phyloP scores from a whole-genome alignment of 257 asterid species.

The Rehmannia glutinosa region DNA sequence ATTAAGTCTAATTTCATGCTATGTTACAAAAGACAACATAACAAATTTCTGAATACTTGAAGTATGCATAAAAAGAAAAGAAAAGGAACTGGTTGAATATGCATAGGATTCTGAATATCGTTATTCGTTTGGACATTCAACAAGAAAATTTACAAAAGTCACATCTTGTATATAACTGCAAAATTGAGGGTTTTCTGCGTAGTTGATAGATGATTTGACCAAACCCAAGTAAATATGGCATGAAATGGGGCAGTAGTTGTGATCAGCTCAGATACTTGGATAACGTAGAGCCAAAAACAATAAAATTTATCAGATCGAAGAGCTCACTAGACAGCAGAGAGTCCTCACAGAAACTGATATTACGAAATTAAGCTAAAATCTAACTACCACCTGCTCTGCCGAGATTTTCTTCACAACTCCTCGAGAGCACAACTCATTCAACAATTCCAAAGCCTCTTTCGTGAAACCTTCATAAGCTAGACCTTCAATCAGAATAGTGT shows the following conservation, averaged over 20 bases:
- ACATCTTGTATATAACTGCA: background rate
- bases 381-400: conserved; percentile 48
- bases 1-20: too few species aligned
- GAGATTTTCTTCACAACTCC: conserved; percentile 69
- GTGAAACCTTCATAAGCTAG: conserved; percentile 65
- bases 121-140: background rate
- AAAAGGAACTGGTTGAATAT: too few species aligned
- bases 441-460: conserved; percentile 62
- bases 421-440: conserved; percentile 56
- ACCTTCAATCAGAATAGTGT: conserved; percentile 76
- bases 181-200: conserved; percentile 1
- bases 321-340: too few species aligned
- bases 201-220: background rate
- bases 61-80: too few species aligned
- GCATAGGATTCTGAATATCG: background rate
- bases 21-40: too few species aligned
- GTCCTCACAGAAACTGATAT: background rate
- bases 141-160: background rate
- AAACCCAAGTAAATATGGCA: background rate
- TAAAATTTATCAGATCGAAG: too few species aligned
- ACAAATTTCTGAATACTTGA: too few species aligned
- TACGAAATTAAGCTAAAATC: conserved; percentile 28
- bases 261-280: too few species aligned
- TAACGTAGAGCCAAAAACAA: too few species aligned
- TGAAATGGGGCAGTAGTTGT: too few species aligned